Base-by-base conservation (phyloP, 1,284 basidiomycete species). In the Coriolopsis trogii region DNA sequence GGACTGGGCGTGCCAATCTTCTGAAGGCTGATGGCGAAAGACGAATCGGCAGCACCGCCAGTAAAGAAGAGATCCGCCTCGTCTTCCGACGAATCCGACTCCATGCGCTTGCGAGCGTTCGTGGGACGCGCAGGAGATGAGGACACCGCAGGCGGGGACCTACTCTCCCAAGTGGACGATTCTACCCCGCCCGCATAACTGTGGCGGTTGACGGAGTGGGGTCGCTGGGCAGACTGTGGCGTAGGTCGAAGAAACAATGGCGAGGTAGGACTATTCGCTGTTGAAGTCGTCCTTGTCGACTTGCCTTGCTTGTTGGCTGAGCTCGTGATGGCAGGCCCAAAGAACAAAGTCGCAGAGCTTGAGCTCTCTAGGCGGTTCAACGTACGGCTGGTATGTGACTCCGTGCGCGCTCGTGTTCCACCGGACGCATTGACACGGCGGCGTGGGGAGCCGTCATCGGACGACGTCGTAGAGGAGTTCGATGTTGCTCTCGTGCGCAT, bases 301-400 rank as follows among this genome's bases (percentile, higher is more conserved):
- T 57, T 53, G 37, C 53, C 41, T 18, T 51, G 54, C 36, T 60
- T 61, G 34, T 56, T 62, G 20, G 59, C 44, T 15, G 56, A 58
- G 31, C 51, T 47, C 7, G 54, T 58, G 51, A 89, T 86, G 25
- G 80, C 61, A 6, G 87, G 86, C 1, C 87, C 86, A 59, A 90
- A 90, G 67, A 91, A 90, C 6, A 87, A 66, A 0, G 87, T 85
- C 4, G 84, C 86, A 2, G 85, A 84, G 30, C 70, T 69, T n/a
- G 67, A 58, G 49, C 74, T 77, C 41, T 74, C 60, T 1, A 76
- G 66, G 16, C 78, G 72, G 23, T 66, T 64, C 46, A 70, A 57
- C 3, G 68, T 59, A 30, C 38, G 60, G 31, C 53, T 60, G 28
- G 51, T 55, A 12, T 65, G 65, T 5, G 68, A 66, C 29, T 67